Percentiles rank a stretch among this genome's conserved stretches.
Conservation (phyloP, 192 early-diverging fungal species). For the Bifiguratus adelaidae region DNA sequence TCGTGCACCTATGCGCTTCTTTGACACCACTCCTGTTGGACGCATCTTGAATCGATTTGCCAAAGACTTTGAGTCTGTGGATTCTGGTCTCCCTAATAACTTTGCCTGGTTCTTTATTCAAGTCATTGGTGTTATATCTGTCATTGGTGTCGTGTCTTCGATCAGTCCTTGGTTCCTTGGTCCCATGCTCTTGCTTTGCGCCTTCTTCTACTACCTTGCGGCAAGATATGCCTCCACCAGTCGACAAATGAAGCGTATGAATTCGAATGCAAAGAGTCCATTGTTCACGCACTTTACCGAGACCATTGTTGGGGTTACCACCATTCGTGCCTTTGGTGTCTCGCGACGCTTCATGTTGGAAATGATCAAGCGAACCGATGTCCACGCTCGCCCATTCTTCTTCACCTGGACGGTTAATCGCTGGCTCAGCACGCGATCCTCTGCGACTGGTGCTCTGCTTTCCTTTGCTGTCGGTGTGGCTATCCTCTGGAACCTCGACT, state of each 20-base stretch:
- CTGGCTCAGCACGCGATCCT: conserved; percentile 82
- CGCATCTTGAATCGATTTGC: conserved; percentile 85
- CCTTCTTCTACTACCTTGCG: conserved; percentile 38
- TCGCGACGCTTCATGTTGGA: conserved; percentile 52
- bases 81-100: conserved; percentile 41
- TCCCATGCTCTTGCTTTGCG: conserved; percentile 17
- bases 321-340: conserved; percentile 76
- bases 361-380: conserved; percentile 18
- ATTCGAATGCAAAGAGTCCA: conserved; percentile 62
- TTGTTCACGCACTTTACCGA: conserved; percentile 78
- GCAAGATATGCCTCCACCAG: conserved; percentile 47
- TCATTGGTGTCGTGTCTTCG: conserved; percentile 41
- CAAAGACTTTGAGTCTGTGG: conserved; percentile 77
- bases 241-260: conserved; percentile 80
- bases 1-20: conserved; percentile 74
- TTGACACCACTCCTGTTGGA: conserved; percentile 79
- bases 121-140: conserved; percentile 29
- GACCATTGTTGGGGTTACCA: conserved; percentile 61
- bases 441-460: conserved; percentile 59
- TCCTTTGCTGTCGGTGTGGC: conserved; percentile 47
- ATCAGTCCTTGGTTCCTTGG: conserved; percentile 55
- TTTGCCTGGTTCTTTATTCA: conserved; percentile 35
- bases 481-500: conserved; percentile 37
- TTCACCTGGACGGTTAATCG: conserved; percentile 73
- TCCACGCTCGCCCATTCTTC: conserved; percentile 73